A percentile compares a stretch with the other conserved stretches of the same genome.
Conservation (phyloP, 768 basidiomycete genomes). For the Termitomyces sp. region DNA sequence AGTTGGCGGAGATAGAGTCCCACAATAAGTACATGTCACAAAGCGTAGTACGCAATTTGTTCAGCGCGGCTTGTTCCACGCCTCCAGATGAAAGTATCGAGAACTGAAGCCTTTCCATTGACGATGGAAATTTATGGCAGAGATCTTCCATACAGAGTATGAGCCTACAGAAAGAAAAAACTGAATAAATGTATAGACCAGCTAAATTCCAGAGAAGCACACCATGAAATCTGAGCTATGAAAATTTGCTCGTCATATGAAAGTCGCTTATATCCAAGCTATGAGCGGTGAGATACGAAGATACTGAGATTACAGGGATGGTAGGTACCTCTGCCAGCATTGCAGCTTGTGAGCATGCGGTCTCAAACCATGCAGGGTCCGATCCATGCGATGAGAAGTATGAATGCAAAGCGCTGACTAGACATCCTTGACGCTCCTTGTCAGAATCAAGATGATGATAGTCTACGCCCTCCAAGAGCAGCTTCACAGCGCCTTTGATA, state of each 20-base stretch:
- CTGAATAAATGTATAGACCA: neutral
- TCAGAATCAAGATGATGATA: neutral
- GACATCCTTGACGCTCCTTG: neutral
- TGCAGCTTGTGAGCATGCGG: neutral
- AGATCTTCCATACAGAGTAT: neutral
- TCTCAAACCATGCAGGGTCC: neutral
- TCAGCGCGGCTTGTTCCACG: neutral
- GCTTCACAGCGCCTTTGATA: neutral
- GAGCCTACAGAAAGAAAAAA: neutral
- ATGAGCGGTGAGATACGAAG: neutral
- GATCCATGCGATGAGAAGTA: neutral
- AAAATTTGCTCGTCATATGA: neutral
- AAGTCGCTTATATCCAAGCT: neutral
- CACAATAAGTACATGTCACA: neutral
- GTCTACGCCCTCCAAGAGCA: neutral
- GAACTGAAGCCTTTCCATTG: neutral
- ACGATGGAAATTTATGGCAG: neutral
- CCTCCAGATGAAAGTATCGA: neutral
- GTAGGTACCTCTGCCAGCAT: neutral
- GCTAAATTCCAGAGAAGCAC: neutral
- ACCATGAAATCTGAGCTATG: neutral
- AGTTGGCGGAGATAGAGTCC: neutral
- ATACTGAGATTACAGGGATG: neutral
- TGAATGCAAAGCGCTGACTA: neutral
- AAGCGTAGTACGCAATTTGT: neutral